Base-by-base conservation (phyloP, 805 yeast genomes). In the Yamadazyma philogaea region DNA sequence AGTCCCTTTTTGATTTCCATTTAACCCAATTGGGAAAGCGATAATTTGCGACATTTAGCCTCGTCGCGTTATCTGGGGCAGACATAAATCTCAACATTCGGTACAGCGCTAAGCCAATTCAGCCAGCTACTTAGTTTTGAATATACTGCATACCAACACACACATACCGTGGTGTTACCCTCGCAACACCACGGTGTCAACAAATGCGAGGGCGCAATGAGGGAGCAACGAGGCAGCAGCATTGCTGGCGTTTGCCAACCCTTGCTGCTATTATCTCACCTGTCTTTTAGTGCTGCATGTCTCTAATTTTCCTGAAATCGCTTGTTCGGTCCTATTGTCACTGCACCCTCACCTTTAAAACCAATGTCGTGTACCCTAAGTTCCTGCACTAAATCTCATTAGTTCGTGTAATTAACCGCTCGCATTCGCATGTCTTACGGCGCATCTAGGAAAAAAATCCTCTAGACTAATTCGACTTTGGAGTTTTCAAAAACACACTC, bases 321-420 rank as follows among this genome's bases (percentile, higher is more conserved):
- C 28, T n/a, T 7, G 28, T 24, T 11, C 10, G 12, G 10, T 24
- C 28, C 8, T 24, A 24, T 24, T 24, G 28, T 24, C 28, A 11
- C 28, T 24, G 28, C 10, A 24, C 28, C 28, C 12, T 24, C 28
- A 24, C 28, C 12, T 24, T 24, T 24, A 24, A 11, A n/a, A 11
- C 28, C 20, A 34, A 34, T 34, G 37, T 34, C 37, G 28, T 19
- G 28, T 8, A 34, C n/a, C 10, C 20, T 33, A 33, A 33, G 20
- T 11, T 11, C 22, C 35, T 17, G n/a, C n/a, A n/a, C n/a, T n/a
- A n/a, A n/a, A n/a, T n/a, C n/a, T n/a, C n/a, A n/a, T n/a, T 17
- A 19, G 37, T 34, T 34, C 22, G 37, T 34, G 37, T 34, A 33
- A 33, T 20, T 33, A 11, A 34, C 21, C 10, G 37, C 37, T 33